These are phyloP conservation scores for Vinca minor DNA, from an alignment of 257 asterid species.

Conservation along the genomic window DNA sequence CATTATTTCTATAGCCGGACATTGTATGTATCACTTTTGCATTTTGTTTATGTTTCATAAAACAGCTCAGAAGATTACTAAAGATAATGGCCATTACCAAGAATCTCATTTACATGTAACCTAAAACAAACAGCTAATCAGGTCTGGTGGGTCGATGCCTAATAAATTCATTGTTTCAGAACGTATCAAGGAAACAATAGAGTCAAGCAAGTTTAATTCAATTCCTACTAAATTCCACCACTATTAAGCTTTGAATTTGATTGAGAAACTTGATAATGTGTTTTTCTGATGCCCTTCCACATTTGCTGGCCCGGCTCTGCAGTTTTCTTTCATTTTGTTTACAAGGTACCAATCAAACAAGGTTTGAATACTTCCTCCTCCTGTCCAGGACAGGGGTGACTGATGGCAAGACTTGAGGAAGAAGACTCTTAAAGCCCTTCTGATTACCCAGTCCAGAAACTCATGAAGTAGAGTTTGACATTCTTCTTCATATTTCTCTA, in stretches of 20 bases:
- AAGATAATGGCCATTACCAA: not conserved
- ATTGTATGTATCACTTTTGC: not conserved
- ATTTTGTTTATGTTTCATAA: not conserved
- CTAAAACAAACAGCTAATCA: not conserved
- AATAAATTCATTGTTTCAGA: not conserved
- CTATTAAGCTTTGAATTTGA: not conserved
- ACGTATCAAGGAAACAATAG: not conserved
- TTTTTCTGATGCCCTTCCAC: not conserved
- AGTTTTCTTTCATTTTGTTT: not conserved
- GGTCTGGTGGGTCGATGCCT: not conserved
- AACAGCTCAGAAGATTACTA: not conserved
- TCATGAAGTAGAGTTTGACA: not conserved
- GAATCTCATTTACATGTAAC: not conserved
- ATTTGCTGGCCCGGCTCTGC: not conserved
- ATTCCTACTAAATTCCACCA: not conserved
- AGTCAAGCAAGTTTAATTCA: not conserved
- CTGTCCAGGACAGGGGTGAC: not conserved
- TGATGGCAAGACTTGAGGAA: not conserved
- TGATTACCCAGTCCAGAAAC: not conserved
- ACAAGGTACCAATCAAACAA: not conserved
- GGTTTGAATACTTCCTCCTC: not conserved
- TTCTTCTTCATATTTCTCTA: not conserved
- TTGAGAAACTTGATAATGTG: not conserved
- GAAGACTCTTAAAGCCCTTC: not conserved
- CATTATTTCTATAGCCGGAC: not conserved